Percentiles rank a stretch among this genome's conserved stretches.
Evolutionary conservation across 192 early-diverging fungal species (phyloP).

Genomic region (Linnemannia elongata): DNA sequence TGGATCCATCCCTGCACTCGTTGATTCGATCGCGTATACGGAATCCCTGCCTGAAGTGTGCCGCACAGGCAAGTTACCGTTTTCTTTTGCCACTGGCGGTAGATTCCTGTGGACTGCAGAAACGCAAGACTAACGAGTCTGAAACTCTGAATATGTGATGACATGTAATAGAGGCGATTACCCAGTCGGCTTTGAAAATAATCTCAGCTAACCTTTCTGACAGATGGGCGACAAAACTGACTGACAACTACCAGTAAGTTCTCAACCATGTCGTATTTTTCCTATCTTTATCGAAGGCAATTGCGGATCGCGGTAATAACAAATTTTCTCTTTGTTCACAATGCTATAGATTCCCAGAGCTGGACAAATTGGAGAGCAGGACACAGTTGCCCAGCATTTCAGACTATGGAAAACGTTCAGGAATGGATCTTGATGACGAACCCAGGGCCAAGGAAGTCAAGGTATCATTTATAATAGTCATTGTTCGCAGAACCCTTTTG

Average conservation of each 20-base stretch:
- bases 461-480: not conserved
- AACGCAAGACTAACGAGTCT: not conserved
- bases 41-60: constrained; percentile 33
- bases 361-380: constrained; percentile 47
- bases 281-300: not conserved
- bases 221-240: constrained; percentile 40
- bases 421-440: constrained; percentile 48
- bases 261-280: not conserved
- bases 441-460: constrained; percentile 43
- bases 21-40: constrained; percentile 44
- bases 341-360: constrained; percentile 30
- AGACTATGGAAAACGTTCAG: constrained; percentile 48
- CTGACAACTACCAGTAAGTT: constrained; percentile 47
- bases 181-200: constrained; percentile 31
- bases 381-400: constrained; percentile 28
- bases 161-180: constrained; percentile 35
- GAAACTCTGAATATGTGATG: not conserved
- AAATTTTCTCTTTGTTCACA: not conserved
- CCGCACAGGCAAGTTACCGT: constrained; percentile 16
- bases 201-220: constrained; percentile 48
- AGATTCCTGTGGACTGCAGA: not conserved
- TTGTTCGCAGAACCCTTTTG: not conserved
- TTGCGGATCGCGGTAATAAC: not conserved
- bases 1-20: constrained; percentile 8
- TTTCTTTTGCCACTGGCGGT: not conserved